phyloP scores from a whole-genome alignment of 768 basidiomycete species.

The Calocybe cyanea region DNA sequence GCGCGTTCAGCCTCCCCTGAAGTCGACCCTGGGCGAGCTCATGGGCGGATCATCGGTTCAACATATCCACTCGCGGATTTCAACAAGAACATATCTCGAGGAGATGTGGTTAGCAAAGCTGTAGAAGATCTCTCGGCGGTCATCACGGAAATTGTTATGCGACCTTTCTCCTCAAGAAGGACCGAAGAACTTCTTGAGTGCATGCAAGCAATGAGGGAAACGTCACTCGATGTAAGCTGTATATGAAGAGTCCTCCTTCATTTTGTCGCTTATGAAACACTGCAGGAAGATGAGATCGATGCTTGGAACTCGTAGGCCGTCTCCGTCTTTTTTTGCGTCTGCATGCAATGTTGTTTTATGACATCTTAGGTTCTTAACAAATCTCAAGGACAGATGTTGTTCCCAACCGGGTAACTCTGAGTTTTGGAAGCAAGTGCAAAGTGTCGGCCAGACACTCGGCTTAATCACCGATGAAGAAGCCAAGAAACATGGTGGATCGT shows the following conservation, averaged over 20 bases:
- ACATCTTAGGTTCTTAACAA: constrained; percentile 51
- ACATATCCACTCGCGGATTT: constrained; percentile 78
- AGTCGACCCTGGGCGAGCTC: constrained; percentile 50
- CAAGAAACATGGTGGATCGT: constrained; percentile 50
- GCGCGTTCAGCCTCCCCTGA: constrained; percentile 42
- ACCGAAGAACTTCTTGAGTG: constrained; percentile 71
- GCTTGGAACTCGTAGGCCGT: constrained; percentile 69
- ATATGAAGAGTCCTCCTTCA: background rate
- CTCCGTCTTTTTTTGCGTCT: background rate
- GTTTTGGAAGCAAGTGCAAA: constrained; percentile 63
- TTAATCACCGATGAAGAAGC: constrained; percentile 67
- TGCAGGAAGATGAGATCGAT: constrained; percentile 77
- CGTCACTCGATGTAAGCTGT: constrained; percentile 54
- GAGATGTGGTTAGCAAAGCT: constrained; percentile 82
- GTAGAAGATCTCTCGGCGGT: constrained; percentile 75
- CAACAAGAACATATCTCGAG: constrained; percentile 59
- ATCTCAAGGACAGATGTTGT: constrained; percentile 54
- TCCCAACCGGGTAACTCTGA: constrained; percentile 54
- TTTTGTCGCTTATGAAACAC: background rate
- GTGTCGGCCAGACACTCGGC: constrained; percentile 49
- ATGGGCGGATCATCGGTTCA: constrained; percentile 73
- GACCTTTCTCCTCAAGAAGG: constrained; percentile 69
- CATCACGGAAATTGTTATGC: constrained; percentile 63
- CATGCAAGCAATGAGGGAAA: constrained; percentile 61
- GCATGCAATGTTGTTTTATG: background rate